phyloP scores from a whole-genome alignment of 2,329 filamentous ascomycete species.

The Trichoderma hamatum region DNA sequence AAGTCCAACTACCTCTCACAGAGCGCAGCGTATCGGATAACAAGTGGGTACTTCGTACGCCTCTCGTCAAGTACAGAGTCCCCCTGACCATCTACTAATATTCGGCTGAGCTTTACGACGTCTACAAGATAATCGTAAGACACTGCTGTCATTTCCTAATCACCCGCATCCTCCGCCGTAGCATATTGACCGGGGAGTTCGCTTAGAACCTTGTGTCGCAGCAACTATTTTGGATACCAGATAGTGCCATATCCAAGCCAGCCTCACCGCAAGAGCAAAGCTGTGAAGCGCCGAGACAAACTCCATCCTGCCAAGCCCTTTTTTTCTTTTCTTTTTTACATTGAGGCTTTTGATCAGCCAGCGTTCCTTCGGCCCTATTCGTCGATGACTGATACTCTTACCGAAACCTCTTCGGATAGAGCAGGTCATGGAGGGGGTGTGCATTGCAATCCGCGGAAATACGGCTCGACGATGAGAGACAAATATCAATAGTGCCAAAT shows the following conservation, averaged over 20 bases:
- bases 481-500: conserved; percentile 4
- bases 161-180: not conserved
- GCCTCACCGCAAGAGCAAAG: not conserved
- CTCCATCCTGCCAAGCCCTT: not conserved
- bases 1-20: not conserved
- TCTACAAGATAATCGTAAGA: not conserved
- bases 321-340: not conserved
- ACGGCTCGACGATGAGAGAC: not conserved
- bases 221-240: not conserved
- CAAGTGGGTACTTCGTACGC: not conserved
- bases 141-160: not conserved
- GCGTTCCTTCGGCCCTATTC: not conserved
- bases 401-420: not conserved
- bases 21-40: not conserved
- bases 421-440: not conserved
- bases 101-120: not conserved
- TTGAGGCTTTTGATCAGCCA: not conserved
- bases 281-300: not conserved
- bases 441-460: not conserved
- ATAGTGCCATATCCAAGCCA: not conserved
- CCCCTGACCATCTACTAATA: not conserved
- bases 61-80: not conserved
- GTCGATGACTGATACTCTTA: not conserved
- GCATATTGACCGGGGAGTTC: not conserved
- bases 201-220: not conserved